Evolutionary conservation across 192 early-diverging fungal genomes (phyloP).

Genomic region (Entophlyctis luteolus): DNA sequence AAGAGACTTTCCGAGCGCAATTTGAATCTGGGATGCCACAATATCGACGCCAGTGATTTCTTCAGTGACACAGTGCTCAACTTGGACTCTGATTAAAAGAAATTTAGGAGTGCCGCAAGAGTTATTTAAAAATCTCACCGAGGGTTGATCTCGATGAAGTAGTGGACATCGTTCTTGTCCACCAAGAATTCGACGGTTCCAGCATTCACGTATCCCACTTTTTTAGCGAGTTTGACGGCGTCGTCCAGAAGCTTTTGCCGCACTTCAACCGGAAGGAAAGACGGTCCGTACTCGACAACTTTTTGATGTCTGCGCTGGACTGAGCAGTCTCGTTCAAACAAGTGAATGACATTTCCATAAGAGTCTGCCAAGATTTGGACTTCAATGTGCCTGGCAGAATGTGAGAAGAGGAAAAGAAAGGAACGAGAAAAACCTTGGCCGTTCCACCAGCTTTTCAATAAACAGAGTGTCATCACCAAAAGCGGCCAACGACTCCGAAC

Average conservation of each 20-base stretch:
- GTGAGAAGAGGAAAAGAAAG: too few species aligned
- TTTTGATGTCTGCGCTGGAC: conserved; percentile 98
- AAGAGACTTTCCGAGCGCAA: conserved; percentile 82
- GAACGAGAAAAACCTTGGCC: conserved; percentile 50
- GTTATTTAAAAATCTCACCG: conserved; percentile 42
- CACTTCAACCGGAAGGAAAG: conserved; percentile 38
- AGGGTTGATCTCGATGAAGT: conserved; percentile 98
- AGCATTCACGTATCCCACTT: conserved; percentile 88
- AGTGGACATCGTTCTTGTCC: conserved; percentile 78
- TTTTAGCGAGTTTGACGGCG: conserved; percentile 86
- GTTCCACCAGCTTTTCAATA: conserved; percentile 87
- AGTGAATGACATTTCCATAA: conserved; percentile 83
- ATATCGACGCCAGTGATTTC: conserved; percentile 95
- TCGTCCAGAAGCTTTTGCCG: conserved; percentile 79
- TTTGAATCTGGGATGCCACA: conserved; percentile 88
- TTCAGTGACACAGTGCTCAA: conserved; percentile 97
- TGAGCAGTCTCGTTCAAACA: conserved; percentile 95
- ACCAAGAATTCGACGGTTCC: conserved; percentile 97
- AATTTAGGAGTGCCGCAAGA: background rate
- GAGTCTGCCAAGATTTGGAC: conserved; percentile 86
- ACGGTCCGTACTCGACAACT: conserved; percentile 27
- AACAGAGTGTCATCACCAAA: conserved; percentile 97
- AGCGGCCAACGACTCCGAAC: conserved; percentile 81
- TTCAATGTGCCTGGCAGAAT: conserved; percentile 74
- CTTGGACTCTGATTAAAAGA: conserved; percentile 64